A percentile compares a stretch with the other conserved stretches of the same genome.
phyloP scores from a whole-genome alignment of 1,284 basidiomycete genomes.

The Ustanciosporium gigantosporum region DNA sequence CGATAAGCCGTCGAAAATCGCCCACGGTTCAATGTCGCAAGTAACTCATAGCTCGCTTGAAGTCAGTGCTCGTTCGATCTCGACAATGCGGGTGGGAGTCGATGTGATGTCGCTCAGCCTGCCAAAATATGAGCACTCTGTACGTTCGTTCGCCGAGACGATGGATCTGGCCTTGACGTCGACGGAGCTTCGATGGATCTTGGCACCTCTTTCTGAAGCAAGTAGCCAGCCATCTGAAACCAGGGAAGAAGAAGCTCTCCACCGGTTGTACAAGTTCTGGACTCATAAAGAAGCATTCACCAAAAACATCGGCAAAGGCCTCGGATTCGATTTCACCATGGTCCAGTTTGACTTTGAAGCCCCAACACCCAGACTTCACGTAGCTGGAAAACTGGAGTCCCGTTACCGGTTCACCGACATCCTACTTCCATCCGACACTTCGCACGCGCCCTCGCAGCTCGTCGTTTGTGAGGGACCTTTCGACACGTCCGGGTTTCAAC shows the following conservation, averaged over 20 bases:
- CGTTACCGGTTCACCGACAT: conserved; percentile 34
- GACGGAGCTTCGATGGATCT: conserved; percentile 39
- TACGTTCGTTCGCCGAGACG: conserved; percentile 40
- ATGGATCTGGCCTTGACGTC: conserved; percentile 52
- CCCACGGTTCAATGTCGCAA: too few species aligned
- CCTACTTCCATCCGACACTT: conserved; percentile 1
- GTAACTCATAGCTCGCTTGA: background rate
- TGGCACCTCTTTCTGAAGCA: background rate
- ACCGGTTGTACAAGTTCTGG: conserved; percentile 48
- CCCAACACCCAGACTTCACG: conserved; percentile 1
- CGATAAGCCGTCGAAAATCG: background rate
- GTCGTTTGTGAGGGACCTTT: conserved; percentile 13
- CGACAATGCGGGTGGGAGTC: conserved; percentile 29
- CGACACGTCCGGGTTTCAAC: background rate
- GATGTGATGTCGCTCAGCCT: conserved; percentile 55
- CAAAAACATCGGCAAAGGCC: conserved; percentile 50
- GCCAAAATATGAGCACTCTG: conserved; percentile 42
- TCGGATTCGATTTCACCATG: conserved; percentile 52
- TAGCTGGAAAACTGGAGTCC: conserved; percentile 3
- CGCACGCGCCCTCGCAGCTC: conserved; percentile 2
- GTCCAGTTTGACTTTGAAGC: conserved; percentile 36
- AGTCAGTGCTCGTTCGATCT: background rate
- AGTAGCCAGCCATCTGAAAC: too few species aligned
- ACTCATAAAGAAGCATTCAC: conserved; percentile 60
- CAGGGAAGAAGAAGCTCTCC: conserved; percentile 4